Conservation (phyloP, 495 filamentous ascomycete genomes). For the Trichoderma gamsii region DNA sequence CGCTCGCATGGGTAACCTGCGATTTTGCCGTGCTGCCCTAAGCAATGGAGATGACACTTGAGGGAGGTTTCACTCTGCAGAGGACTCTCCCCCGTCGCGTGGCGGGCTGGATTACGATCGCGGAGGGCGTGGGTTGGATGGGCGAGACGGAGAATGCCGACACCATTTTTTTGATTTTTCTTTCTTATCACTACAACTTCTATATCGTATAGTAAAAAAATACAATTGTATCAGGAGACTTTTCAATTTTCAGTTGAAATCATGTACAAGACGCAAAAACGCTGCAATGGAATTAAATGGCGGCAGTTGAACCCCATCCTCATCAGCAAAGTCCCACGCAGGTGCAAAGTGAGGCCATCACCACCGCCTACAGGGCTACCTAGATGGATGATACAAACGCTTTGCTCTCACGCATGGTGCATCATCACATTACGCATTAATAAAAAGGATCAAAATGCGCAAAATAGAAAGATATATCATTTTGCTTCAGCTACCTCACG, state of each 20-base stretch:
- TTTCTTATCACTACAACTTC: constrained; percentile 17
- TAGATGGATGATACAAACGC: not conserved
- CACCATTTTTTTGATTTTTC: constrained; percentile 31
- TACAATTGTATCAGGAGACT: not conserved
- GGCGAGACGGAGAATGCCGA: constrained; percentile 43
- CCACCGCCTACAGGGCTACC: not conserved
- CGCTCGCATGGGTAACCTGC: constrained; percentile 48
- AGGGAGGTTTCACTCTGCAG: constrained; percentile 49
- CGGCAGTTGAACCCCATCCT: not conserved
- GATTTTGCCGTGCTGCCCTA: constrained; percentile 41
- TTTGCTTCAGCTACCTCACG: constrained; percentile 19
- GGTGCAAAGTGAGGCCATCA: not conserved
- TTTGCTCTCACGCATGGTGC: not conserved
- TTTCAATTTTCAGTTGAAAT: not conserved
- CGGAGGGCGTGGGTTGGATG: constrained; percentile 43
- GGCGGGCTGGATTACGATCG: constrained; percentile 48
- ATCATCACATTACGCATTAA: not conserved
- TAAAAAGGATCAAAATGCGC: not conserved
- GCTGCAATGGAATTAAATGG: not conserved
- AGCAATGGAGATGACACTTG: constrained; percentile 46
- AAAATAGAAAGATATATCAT: not conserved
- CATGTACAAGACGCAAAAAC: constrained; percentile 18
- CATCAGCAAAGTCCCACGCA: not conserved
- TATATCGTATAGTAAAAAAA: constrained; percentile 17
- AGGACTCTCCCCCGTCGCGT: constrained; percentile 47